Percentiles rank a stretch among this genome's conserved stretches.
Evolutionary conservation across 176 grass and related monocot species (phyloP).

Genomic region (Thinopyrum elongatum): DNA sequence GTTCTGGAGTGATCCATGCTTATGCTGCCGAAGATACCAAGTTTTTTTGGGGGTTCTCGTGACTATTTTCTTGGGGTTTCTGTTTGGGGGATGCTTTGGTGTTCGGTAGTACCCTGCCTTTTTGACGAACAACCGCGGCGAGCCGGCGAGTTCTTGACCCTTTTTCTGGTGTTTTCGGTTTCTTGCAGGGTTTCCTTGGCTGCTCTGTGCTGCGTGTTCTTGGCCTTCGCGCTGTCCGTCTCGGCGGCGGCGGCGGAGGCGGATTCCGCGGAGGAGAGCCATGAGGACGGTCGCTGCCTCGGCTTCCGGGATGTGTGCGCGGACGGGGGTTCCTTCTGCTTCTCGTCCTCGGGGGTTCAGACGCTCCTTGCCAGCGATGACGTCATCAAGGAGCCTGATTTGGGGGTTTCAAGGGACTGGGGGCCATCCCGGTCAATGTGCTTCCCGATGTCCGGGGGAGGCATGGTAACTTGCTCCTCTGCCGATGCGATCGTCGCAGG

Average conservation of each 20-base stretch:
- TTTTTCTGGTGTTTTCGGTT: conserved; percentile 16
- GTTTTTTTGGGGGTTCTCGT: not conserved
- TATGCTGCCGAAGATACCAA: not conserved
- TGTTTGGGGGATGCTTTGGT: conserved; percentile 18
- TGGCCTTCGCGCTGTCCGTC: conserved; percentile 25
- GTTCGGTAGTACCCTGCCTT: conserved; percentile 6
- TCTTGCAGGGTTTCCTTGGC: conserved; percentile 35
- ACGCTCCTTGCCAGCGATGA: conserved; percentile 38
- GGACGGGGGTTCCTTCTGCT: conserved; percentile 59
- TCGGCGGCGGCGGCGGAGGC: not conserved
- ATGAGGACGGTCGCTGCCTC: conserved; percentile 34
- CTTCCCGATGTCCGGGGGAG: conserved; percentile 48
- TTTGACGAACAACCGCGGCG: conserved; percentile 26
- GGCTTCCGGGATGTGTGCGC: conserved; percentile 54
- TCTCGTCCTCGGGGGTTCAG: conserved; percentile 40
- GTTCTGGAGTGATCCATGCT: conserved; percentile 29
- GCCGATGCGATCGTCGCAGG: conserved; percentile 28
- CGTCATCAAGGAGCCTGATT: conserved; percentile 32
- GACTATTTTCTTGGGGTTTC: conserved; percentile 8
- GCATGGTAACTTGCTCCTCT: conserved; percentile 60
- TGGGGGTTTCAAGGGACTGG: conserved; percentile 23
- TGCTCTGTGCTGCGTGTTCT: conserved; percentile 27
- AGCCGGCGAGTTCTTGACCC: conserved; percentile 15
- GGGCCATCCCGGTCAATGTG: conserved; percentile 35
- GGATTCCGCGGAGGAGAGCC: conserved; percentile 22